Evolutionary conservation across 768 basidiomycete genomes (phyloP).

Genomic region (Galerina marginata): DNA sequence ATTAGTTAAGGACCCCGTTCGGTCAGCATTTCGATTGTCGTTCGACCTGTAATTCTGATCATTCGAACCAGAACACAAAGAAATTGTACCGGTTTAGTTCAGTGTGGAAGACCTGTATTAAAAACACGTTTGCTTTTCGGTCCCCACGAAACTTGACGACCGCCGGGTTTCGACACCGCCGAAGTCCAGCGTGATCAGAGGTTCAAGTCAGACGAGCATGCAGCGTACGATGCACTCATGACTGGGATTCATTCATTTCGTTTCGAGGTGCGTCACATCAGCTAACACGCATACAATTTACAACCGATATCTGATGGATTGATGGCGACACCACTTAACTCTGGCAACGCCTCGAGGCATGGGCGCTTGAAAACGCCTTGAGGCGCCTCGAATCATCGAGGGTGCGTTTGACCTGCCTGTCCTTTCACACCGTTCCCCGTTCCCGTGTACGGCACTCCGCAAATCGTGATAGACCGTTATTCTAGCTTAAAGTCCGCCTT

Average conservation of each 20-base stretch:
- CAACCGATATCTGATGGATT: background rate
- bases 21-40: too few species aligned
- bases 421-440: background rate
- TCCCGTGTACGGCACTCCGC: background rate
- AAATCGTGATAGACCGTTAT: background rate
- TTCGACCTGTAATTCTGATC: too few species aligned
- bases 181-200: background rate
- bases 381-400: background rate
- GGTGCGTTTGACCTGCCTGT: background rate
- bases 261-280: background rate
- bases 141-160: background rate
- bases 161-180: background rate
- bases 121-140: background rate
- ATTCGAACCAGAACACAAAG: too few species aligned
- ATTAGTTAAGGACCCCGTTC: too few species aligned
- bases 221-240: background rate
- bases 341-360: conserved; percentile 10
- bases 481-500: background rate
- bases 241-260: background rate
- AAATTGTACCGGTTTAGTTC: too few species aligned
- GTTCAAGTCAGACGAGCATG: background rate
- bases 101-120: background rate
- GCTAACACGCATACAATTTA: background rate
- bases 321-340: background rate
- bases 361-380: conserved; percentile 13